These are phyloP conservation scores for Vitis hybrid DNA, from an alignment of 177 flowering plant species.

Conservation along the genomic window DNA sequence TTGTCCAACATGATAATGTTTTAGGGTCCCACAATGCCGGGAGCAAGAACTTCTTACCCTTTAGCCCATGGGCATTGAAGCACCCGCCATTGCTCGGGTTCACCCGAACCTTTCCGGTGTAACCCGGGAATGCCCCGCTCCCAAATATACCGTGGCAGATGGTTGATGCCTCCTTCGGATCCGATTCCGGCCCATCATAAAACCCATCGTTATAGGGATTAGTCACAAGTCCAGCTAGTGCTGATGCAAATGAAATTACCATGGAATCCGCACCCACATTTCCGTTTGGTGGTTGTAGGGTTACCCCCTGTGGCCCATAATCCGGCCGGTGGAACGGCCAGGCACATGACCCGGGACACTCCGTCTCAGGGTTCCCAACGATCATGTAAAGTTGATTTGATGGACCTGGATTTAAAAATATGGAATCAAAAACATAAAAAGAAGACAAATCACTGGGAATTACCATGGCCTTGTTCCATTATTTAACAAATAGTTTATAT, in stretches of 20 bases:
- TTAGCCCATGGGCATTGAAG: slow-evolving; percentile 39
- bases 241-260: slow-evolving; percentile 34
- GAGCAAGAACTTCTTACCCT: slow-evolving; percentile 43
- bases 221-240: slow-evolving; percentile 33
- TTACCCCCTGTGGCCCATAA: slow-evolving; percentile 18
- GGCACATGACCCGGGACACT: slow-evolving; percentile 47
- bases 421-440: not conserved
- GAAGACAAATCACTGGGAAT: too few relatives aligned
- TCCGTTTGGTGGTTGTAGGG: slow-evolving; percentile 37
- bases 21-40: slow-evolving; percentile 52
- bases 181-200: not conserved
- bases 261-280: slow-evolving; percentile 41
- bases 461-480: too few relatives aligned
- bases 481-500: too few relatives aligned
- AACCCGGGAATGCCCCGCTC: slow-evolving; percentile 34
- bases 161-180: slow-evolving; percentile 24
- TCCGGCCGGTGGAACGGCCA: slow-evolving; percentile 39
- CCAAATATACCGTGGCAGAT: slow-evolving; percentile 38
- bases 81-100: slow-evolving; percentile 36
- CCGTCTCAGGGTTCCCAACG: slow-evolving; percentile 40
- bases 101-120: slow-evolving; percentile 34
- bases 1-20: slow-evolving; percentile 40
- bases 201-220: slow-evolving; percentile 40
- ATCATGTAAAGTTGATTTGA: slow-evolving; percentile 21
- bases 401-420: not conserved